A percentile compares a stretch with the other conserved stretches of the same genome.
Evolutionary conservation across 1,139 yeast species (phyloP).

Genomic region (Candida gigantensis): DNA sequence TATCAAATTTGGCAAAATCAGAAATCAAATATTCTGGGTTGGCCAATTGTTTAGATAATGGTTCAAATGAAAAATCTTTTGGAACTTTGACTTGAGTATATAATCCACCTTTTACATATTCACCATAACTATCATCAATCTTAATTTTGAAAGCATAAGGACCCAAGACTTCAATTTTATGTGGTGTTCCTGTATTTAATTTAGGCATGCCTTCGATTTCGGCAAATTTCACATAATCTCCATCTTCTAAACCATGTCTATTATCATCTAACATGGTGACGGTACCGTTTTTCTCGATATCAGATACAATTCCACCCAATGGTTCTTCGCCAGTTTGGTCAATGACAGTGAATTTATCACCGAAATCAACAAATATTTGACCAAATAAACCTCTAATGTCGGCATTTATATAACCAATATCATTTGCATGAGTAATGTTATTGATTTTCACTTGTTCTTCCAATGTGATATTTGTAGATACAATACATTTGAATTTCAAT

Average conservation of each 20-base stretch:
- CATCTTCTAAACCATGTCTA: conserved; percentile 93
- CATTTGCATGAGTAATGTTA: conserved; percentile 68
- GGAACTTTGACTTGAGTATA: conserved; percentile 94
- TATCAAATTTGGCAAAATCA: conserved; percentile 92
- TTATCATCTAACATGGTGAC: conserved; percentile 90
- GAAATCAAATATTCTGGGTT: conserved; percentile 81
- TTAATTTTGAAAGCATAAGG: conserved; percentile 87
- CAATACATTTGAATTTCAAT: conserved; percentile 72
- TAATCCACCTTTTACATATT: conserved; percentile 80
- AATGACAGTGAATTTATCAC: conserved; percentile 72
- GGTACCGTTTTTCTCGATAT: conserved; percentile 84
- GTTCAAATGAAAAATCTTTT: conserved; percentile 56
- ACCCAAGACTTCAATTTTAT: conserved; percentile 81
- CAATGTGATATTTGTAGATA: conserved; percentile 73
- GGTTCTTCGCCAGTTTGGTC: conserved; percentile 96
- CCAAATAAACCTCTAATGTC: conserved; percentile 90
- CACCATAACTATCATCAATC: conserved; percentile 55
- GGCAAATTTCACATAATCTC: conserved; percentile 83
- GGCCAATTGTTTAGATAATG: conserved; percentile 62
- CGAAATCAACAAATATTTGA: conserved; percentile 86
- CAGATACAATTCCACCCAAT: conserved; percentile 79
- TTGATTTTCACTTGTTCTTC: conserved; percentile 79
- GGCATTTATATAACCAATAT: conserved; percentile 78
- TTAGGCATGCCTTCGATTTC: conserved; percentile 75
- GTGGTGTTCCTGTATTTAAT: conserved; percentile 71